Conservation (phyloP, 179 eudicot genomes). For the Camellia oleifera region DNA sequence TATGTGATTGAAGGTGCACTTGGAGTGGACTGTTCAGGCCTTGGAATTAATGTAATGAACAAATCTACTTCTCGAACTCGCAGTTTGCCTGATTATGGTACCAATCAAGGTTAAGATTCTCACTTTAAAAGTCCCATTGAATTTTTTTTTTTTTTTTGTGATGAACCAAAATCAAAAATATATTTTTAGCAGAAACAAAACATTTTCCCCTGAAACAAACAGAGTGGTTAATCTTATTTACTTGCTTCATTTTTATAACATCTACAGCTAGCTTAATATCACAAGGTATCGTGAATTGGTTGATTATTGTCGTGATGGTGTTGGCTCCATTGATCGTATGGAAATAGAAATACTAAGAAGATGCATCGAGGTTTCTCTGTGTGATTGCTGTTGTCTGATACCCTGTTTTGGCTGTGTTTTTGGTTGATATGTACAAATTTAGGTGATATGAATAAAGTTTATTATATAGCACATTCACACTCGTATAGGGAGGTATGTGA, state of each 20-base stretch:
- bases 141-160: background rate
- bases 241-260: background rate
- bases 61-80: slow-evolving; percentile 20
- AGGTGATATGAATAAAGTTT: background rate
- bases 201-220: too few relatives aligned
- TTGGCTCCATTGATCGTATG: background rate
- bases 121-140: background rate
- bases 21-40: slow-evolving; percentile 32
- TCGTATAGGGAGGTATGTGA: background rate
- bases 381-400: background rate
- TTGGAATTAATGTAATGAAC: slow-evolving; percentile 31
- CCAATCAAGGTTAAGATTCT: slow-evolving; percentile 24
- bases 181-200: too few relatives aligned
- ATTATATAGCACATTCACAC: background rate
- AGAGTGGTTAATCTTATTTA: too few relatives aligned
- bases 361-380: background rate
- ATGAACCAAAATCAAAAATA: too few relatives aligned
- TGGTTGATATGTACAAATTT: background rate
- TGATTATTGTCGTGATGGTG: background rate
- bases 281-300: slow-evolving; percentile 1
- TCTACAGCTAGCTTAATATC: slow-evolving; percentile 8
- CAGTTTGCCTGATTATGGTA: slow-evolving; percentile 13
- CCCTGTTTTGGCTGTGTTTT: background rate
- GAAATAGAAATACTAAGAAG: slow-evolving; percentile 10
- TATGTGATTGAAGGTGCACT: slow-evolving; percentile 32